Evolutionary conservation across 345 rosid genomes (phyloP).

Genomic region (Trapa incisa): DNA sequence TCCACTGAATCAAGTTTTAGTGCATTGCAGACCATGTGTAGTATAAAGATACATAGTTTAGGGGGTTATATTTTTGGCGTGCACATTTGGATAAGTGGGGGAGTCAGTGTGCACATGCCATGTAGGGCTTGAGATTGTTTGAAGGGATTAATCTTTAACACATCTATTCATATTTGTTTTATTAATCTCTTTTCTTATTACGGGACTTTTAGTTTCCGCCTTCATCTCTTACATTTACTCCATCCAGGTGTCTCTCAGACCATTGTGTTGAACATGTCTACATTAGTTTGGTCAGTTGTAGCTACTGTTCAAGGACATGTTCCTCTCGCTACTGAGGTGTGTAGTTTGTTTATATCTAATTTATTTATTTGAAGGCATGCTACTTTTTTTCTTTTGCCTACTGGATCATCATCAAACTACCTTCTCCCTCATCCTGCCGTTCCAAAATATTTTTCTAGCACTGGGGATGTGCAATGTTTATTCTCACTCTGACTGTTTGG

Average conservation of each 20-base stretch:
- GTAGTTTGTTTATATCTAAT: neutral
- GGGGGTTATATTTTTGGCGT: no score
- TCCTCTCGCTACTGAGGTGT: constrained; percentile 93
- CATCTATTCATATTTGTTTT: neutral
- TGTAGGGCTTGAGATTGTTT: neutral
- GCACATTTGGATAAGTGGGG: no score
- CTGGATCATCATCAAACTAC: neutral
- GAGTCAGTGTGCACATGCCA: no score
- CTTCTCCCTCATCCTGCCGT: neutral
- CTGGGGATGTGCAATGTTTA: neutral
- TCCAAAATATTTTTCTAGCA: neutral
- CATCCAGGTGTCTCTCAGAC: constrained; percentile 84
- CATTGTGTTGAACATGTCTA: constrained; percentile 90
- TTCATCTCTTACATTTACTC: constrained; percentile 13
- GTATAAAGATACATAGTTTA: neutral
- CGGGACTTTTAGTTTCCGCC: neutral
- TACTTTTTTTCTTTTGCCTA: neutral
- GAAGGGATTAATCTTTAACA: neutral
- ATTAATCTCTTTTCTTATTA: neutral
- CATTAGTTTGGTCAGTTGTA: constrained; percentile 83
- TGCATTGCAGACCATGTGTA: neutral
- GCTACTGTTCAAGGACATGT: constrained; percentile 80
- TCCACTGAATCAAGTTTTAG: neutral
- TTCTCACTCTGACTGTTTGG: constrained; percentile 3
- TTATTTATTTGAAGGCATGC: no score